Conservation (phyloP, 495 filamentous ascomycete species). For the Monascus purpureus region DNA sequence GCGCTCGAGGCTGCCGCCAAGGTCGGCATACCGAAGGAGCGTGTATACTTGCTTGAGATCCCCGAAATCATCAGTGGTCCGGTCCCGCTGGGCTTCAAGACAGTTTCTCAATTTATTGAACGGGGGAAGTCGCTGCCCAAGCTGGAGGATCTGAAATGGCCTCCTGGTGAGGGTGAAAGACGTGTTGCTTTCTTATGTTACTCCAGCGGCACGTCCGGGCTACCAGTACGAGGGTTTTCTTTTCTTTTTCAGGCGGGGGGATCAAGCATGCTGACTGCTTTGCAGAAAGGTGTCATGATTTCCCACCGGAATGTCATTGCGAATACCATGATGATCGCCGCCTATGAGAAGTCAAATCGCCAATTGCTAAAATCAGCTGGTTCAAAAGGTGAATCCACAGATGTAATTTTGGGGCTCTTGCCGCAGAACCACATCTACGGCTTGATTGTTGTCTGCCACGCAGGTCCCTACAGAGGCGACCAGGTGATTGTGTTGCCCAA, state of each 20-base stretch:
- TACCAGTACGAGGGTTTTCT: constrained; percentile 44
- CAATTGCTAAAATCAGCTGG: constrained; percentile 20
- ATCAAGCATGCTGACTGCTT: no score
- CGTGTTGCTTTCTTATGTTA: constrained; percentile 80
- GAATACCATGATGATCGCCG: constrained; percentile 53
- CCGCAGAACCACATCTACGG: constrained; percentile 83
- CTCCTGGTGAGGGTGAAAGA: constrained; percentile 57
- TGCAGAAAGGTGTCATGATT: constrained; percentile 88
- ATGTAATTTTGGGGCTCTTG: constrained; percentile 57
- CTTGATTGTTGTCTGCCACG: constrained; percentile 62
- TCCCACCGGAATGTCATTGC: constrained; percentile 80
- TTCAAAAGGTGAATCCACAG: constrained; percentile 27
- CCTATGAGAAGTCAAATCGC: constrained; percentile 39
- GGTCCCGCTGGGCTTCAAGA: constrained; percentile 45
- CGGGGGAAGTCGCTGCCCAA: constrained; percentile 47
- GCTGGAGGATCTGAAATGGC: constrained; percentile 54
- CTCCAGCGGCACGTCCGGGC: constrained; percentile 75
- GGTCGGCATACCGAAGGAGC: constrained; percentile 53
- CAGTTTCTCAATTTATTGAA: constrained; percentile 52
- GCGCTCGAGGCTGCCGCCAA: constrained; percentile 55
- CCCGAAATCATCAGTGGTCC: constrained; percentile 38
- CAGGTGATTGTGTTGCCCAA: constrained; percentile 68
- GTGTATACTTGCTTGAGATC: constrained; percentile 60
- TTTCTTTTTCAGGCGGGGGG: no score
- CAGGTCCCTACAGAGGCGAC: constrained; percentile 59